Base-by-base conservation (phyloP, 2,329 filamentous ascomycete species). In the Bipolaris victoriae region DNA sequence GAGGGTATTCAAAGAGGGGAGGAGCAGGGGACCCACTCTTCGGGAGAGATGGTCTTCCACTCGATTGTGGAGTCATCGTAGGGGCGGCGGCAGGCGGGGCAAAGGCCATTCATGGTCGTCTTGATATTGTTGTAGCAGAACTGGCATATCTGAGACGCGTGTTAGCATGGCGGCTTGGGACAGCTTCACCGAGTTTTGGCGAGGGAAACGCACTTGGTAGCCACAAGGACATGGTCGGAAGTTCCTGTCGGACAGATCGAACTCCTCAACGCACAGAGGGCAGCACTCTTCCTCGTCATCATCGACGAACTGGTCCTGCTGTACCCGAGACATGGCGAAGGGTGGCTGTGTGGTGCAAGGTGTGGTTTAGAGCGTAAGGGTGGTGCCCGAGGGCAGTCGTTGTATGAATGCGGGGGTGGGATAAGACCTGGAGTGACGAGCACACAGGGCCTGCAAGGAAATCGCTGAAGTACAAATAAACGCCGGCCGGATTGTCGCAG, bases 41-140 rank as follows among this genome's bases (percentile, higher is more conserved):
- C 96, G 59, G 87, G 87, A 53, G 94, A 96, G 58, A 97, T 91
- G 55, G 95, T 90, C 79, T 97, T 97, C 86, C 92, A 99, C 78
- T 97, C 88, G 75, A 99, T 98, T 29, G 92, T 96, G 76, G 94
- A 94, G 68, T 99, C 96, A 76, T 97, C 92, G 77, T 99, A 99
- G 5, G 92, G 90, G 76, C 95, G 86, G 78, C 95, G 88, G 77
- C 95, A 99, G 66, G 96, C 96, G n/a, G 95, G 95, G 77, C 95
- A 99, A 56, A 97, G 85, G 35, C 94, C 93, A 75, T 97, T 98
- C 85, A 97, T 92, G 70, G 97, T 97, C 69, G 90, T 96, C 80
- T 96, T 96, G 77, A 99, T 96, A 77, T 98, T 99, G 80, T 99
- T 97, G 82, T 94, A 99, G 81, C 95, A 99, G 80, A 99, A 99